Conservation (phyloP, 2,329 filamentous ascomycete species). For the Pseudogymnoascus sp. region DNA sequence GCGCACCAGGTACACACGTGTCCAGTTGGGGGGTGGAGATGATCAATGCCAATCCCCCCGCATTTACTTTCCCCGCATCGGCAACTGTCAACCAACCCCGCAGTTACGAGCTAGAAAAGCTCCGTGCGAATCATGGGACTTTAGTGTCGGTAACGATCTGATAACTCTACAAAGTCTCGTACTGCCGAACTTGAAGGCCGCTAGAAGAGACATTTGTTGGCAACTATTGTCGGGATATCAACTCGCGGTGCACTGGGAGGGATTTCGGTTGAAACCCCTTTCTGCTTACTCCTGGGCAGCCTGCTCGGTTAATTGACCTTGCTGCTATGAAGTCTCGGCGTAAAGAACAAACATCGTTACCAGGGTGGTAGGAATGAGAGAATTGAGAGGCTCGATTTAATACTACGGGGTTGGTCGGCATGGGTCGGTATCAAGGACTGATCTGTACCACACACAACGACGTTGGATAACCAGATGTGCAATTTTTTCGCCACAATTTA, state of each 20-base stretch:
- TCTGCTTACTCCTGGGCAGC: background rate
- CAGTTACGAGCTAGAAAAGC: background rate
- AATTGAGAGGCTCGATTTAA: background rate
- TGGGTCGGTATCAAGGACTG: background rate
- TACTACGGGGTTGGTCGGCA: background rate
- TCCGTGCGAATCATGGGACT: background rate
- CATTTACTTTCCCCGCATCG: constrained; percentile 3
- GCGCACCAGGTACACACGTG: background rate
- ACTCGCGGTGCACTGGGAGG: background rate
- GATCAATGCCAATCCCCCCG: background rate
- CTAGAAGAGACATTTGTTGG: background rate
- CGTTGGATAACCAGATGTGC: background rate
- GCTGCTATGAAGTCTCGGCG: background rate
- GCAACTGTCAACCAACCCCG: background rate
- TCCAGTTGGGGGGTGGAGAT: background rate
- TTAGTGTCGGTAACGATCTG: background rate
- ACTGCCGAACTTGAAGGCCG: background rate
- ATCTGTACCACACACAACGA: background rate
- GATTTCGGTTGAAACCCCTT: background rate
- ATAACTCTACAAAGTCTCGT: background rate
- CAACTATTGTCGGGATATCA: background rate
- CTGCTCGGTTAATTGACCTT: background rate
- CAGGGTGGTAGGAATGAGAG: background rate
- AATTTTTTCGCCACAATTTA: background rate
- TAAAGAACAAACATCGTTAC: background rate